These are phyloP conservation scores for Malus orientalis DNA, from an alignment of 306 rosid genomes.

Conservation along the genomic window DNA sequence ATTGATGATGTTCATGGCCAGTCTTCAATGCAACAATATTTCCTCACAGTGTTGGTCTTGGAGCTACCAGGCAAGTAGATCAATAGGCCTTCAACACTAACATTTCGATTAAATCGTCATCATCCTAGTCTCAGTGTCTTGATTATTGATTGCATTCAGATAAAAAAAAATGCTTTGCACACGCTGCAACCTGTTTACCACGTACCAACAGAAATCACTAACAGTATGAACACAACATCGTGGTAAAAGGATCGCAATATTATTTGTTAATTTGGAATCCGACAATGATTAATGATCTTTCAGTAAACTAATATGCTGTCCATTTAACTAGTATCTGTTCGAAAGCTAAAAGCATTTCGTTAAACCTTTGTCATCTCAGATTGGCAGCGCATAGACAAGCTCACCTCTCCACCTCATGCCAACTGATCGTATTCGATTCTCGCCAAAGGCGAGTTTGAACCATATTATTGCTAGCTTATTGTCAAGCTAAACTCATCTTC, in stretches of 20 bases:
- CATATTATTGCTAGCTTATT: too few species aligned
- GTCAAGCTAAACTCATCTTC: not conserved
- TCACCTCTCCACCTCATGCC: constrained; percentile 28
- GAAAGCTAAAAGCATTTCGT: not conserved
- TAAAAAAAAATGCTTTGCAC: too few species aligned
- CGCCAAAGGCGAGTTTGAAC: not conserved
- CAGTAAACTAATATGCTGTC: not conserved
- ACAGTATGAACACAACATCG: too few species aligned
- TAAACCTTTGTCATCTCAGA: constrained; percentile 29
- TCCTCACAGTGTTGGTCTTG: constrained; percentile 41
- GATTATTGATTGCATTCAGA: too few species aligned
- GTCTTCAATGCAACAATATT: constrained; percentile 25
- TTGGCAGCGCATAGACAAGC: constrained; percentile 32
- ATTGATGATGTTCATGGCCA: constrained; percentile 40
- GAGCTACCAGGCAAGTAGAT: constrained; percentile 31
- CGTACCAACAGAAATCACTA: too few species aligned
- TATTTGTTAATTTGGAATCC: too few species aligned
- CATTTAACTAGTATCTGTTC: not conserved
- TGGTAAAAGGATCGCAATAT: too few species aligned
- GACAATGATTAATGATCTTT: too few species aligned
- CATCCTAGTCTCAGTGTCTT: too few species aligned
- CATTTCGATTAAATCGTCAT: not conserved
- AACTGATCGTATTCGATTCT: constrained; percentile 19
- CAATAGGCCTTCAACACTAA: not conserved
- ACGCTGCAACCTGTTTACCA: too few species aligned